Conservation (phyloP, 2,329 filamentous ascomycete genomes). For the Pseudophaeomoniella oleicola region DNA sequence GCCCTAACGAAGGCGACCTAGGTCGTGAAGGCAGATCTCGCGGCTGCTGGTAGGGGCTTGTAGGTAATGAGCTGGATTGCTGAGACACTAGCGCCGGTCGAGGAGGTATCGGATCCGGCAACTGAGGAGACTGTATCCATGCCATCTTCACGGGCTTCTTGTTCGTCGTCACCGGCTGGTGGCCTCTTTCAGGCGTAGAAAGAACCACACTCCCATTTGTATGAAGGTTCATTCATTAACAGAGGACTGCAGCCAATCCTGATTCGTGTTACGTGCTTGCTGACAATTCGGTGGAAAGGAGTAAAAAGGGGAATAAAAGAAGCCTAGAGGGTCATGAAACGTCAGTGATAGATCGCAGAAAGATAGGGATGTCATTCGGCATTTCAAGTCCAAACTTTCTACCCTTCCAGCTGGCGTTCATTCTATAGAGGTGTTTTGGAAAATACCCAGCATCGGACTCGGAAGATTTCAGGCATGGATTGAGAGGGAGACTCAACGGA, state of each 20-base stretch:
- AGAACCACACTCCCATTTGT: conserved; percentile 23
- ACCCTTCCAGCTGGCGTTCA: too few species aligned
- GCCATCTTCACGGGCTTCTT: conserved; percentile 22
- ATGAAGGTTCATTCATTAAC: not conserved
- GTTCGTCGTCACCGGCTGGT: conserved; percentile 26
- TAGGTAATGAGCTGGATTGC: conserved; percentile 81
- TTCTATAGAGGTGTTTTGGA: too few species aligned
- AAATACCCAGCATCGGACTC: too few species aligned
- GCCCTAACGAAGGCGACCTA: conserved; percentile 65
- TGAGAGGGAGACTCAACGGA: too few species aligned
- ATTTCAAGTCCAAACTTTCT: too few species aligned
- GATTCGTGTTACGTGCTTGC: too few species aligned
- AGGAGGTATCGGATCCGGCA: conserved; percentile 20
- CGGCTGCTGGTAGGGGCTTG: conserved; percentile 80
- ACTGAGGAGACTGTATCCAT: conserved; percentile 21
- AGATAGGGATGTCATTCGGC: too few species aligned
- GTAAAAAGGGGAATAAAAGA: too few species aligned
- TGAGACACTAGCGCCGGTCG: conserved; percentile 40
- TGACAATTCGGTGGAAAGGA: too few species aligned
- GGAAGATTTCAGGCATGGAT: too few species aligned
- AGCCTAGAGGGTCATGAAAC: too few species aligned
- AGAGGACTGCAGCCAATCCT: not conserved
- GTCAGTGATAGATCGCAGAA: too few species aligned
- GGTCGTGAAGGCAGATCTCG: conserved; percentile 71
- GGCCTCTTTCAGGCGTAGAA: conserved; percentile 27